Evolutionary conservation across 1,139 yeast genomes (phyloP), one percentile per base, ranked within the genome.

Genomic region (Yamadazyma buinensis): DNA sequence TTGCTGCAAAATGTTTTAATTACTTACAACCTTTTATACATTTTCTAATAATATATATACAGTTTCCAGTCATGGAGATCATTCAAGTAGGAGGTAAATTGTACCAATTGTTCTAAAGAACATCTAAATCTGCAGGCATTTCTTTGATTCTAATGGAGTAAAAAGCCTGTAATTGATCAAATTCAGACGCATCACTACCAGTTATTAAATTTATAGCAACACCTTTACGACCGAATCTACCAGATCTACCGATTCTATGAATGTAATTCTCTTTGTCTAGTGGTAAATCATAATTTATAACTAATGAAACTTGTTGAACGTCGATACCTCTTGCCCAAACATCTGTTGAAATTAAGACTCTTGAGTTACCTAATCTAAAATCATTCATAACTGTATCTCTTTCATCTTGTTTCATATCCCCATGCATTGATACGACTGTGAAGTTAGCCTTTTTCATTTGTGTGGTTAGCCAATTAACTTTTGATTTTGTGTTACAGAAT

Each of bases 271-370:
- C 97, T 53, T 79, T 77, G 56, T 84, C 92, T 33, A 67, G 60
- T 1, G 97, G 97, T 44, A 92, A 61, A 57, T 90, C 97, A 60
- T 87, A 92, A 62, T 90, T 92, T 35, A 92, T 84, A 19, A 92
- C 98, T 38, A 90, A 66, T 0, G 96, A 86, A n/a, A 90, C 95
- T 55, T 90, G 97, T 61, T 90, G 98, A 19, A 90, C 97, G 59
- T 90, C 97, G 37, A 90, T 90, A 34, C 98, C 98, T 56, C 97
- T 72, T 1, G 98, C 97, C 95, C 96, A 88, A 29, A 92, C 94
- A 59, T 92, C 97, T 4, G 98, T 92, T 17, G 97, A 85, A 29
- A 92, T 88, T 40, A 92, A 64, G 8, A 92, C 95, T 38, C 97
- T 71, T 7, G 88, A 80, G 45, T 75, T 76, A 0, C 92, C 92